Evolutionary conservation across 768 basidiomycete genomes (phyloP).

Genomic region (Naganishia kalamii): DNA sequence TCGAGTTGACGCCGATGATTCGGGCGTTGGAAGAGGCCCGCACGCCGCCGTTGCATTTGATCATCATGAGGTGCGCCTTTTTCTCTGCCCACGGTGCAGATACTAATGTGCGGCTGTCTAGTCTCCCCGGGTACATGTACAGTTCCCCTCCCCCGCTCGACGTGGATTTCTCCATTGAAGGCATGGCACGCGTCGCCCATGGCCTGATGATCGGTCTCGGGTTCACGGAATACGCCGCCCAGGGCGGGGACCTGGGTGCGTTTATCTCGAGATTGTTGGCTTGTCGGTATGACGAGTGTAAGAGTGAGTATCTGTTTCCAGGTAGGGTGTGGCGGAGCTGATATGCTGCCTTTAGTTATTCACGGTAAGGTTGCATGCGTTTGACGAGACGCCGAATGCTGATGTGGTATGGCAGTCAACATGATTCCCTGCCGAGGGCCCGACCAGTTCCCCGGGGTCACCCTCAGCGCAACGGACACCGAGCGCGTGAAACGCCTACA

Average conservation of each 20-base stretch:
- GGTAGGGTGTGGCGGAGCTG: neutral
- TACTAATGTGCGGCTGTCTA: neutral
- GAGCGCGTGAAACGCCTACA: neutral
- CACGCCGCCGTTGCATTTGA: conserved; percentile 27
- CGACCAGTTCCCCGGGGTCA: neutral
- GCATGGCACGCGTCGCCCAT: conserved; percentile 36
- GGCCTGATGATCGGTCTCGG: conserved; percentile 38
- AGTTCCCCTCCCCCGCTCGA: conserved; percentile 37
- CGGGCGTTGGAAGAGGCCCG: conserved; percentile 16
- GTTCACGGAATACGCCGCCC: conserved; percentile 35
- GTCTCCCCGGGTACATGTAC: conserved; percentile 42
- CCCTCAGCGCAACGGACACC: conserved; percentile 11
- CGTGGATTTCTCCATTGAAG: conserved; percentile 27
- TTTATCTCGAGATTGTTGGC: conserved; percentile 32
- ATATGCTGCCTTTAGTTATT: neutral
- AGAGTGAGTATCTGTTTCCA: conserved; percentile 30
- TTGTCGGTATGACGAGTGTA: conserved; percentile 32
- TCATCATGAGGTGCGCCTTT: conserved; percentile 23
- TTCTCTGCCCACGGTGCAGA: neutral
- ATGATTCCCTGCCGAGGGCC: neutral
- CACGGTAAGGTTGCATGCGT: neutral
- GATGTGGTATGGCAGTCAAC: conserved; percentile 7
- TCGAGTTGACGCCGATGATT: conserved; percentile 33
- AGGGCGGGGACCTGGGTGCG: conserved; percentile 46
- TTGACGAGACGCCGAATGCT: too few relatives aligned